These are phyloP conservation scores for Physcomitrium patens DNA, from an alignment of 225 moss, liverwort and hornwort genomes.

Conservation along the genomic window DNA sequence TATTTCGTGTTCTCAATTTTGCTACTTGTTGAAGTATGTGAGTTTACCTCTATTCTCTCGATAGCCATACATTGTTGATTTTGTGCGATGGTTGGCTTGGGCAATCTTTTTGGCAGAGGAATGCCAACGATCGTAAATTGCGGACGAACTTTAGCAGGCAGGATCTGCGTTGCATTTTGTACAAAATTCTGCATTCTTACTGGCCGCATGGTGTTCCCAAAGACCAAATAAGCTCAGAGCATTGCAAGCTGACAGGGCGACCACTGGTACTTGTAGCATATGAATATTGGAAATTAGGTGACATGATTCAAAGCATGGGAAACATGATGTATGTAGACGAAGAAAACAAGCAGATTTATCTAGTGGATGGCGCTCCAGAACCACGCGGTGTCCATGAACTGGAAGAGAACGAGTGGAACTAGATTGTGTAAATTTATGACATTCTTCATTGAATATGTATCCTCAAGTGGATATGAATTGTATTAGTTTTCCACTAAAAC, in stretches of 20 bases:
- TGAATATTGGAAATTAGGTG: slow-evolving; percentile 62
- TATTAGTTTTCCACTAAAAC: neutral
- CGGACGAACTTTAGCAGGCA: slow-evolving; percentile 64
- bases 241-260: slow-evolving; percentile 70
- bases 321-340: slow-evolving; percentile 67
- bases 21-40: neutral
- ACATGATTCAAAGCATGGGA: slow-evolving; percentile 70
- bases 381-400: slow-evolving; percentile 51
- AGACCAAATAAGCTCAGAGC: slow-evolving; percentile 63
- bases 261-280: slow-evolving; percentile 77
- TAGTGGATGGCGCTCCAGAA: slow-evolving; percentile 56
- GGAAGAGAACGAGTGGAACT: slow-evolving; percentile 61
- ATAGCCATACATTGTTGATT: neutral
- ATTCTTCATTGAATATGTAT: slow-evolving; percentile 34
- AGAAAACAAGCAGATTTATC: slow-evolving; percentile 52
- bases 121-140: slow-evolving; percentile 45
- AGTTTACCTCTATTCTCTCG: no score
- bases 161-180: slow-evolving; percentile 77
- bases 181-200: slow-evolving; percentile 60
- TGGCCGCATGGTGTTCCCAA: slow-evolving; percentile 74
- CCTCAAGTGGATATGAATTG: slow-evolving; percentile 17
- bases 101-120: slow-evolving; percentile 42
- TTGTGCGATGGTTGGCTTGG: slow-evolving; percentile 1
- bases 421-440: slow-evolving; percentile 25
- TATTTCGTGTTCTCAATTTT: neutral